Base-by-base conservation (phyloP, 352 stramenopile genomes). In the Phytopythium aichiense region DNA sequence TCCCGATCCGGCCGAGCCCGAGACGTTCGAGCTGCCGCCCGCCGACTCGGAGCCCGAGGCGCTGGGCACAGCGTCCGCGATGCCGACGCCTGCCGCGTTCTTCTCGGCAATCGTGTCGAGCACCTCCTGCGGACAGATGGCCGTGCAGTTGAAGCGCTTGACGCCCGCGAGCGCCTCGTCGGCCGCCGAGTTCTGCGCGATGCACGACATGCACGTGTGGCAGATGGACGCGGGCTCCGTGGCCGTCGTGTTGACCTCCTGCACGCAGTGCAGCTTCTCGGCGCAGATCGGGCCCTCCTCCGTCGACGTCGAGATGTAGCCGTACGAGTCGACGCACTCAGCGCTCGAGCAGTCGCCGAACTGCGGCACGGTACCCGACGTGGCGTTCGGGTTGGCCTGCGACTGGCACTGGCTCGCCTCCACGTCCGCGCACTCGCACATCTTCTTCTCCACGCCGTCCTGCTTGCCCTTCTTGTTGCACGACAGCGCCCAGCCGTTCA, bases 131-230 rank as follows among this genome's bases (percentile, higher is more conserved):
- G 84, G 81, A 50, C 84, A 92, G 55, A 92, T 89, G 59, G 73
- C 69, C 65, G 75, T 77, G 68, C 84, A 92, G 71, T 92, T 81
- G 63, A 91, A 92, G 50, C 84, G 84, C 56, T 81, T 84, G 49
- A 73, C 72, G 31, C 59, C 70, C n/a, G 71, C 66, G 18, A 89
- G 67, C 62, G 83, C 63, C 46, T 79, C 73, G 56, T 74, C 69
- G n/a, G 73, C 71, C 9, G 69, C 73, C 62, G 88, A 78, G 67
- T 91, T 91, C 72, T 91, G 81, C 16, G 76, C 71, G 53, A 89
- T 88, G 69, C 84, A 92, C 62, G 79, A 90, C 66, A 84, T 83
- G 67, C 84, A 92, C 67, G 84, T 92, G 76, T 91, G 81, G 69
- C 84, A 92, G 53, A 91, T 89, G 55, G 80, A 70, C 2, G 77